Conservation (phyloP, 2,329 filamentous ascomycete species). For the Neonectria punicea region DNA sequence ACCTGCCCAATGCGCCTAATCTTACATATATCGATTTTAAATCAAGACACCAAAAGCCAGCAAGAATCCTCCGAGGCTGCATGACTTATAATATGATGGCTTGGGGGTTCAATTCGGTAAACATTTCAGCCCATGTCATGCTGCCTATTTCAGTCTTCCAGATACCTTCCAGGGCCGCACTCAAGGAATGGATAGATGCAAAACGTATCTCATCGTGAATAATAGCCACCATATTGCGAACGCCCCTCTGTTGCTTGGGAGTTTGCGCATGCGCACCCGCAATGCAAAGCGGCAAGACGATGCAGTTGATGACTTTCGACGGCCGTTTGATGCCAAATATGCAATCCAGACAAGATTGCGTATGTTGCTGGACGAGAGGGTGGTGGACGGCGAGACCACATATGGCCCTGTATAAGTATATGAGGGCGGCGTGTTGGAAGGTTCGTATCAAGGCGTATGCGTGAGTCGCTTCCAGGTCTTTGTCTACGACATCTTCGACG, state of each 20-base stretch:
- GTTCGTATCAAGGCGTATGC: conserved; percentile 51
- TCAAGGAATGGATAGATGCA: conserved; percentile 51
- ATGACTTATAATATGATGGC: conserved; percentile 37
- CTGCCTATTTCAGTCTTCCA: conserved; percentile 32
- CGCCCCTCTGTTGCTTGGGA: conserved; percentile 39
- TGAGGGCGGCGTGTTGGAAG: conserved; percentile 54
- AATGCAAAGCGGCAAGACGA: conserved; percentile 51
- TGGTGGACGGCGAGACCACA: conserved; percentile 52
- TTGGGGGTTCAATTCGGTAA: conserved; percentile 35
- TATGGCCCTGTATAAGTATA: conserved; percentile 56
- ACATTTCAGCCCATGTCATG: conserved; percentile 40
- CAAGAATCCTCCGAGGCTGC: not conserved
- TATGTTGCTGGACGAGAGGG: conserved; percentile 52
- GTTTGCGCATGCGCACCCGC: conserved; percentile 50
- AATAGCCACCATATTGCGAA: conserved; percentile 33
- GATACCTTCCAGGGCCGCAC: conserved; percentile 34
- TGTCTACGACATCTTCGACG: conserved; percentile 7
- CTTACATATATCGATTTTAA: not conserved
- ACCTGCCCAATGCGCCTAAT: not conserved
- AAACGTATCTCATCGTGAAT: conserved; percentile 48
- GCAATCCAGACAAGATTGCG: conserved; percentile 49
- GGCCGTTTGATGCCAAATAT: conserved; percentile 50
- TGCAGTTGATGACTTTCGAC: conserved; percentile 52
- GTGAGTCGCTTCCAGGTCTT: conserved; percentile 46
- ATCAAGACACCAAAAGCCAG: not conserved